These are phyloP conservation scores for Warburgia ugandensis DNA, from an alignment of 164 flowering plant genomes.

Conservation along the genomic window DNA sequence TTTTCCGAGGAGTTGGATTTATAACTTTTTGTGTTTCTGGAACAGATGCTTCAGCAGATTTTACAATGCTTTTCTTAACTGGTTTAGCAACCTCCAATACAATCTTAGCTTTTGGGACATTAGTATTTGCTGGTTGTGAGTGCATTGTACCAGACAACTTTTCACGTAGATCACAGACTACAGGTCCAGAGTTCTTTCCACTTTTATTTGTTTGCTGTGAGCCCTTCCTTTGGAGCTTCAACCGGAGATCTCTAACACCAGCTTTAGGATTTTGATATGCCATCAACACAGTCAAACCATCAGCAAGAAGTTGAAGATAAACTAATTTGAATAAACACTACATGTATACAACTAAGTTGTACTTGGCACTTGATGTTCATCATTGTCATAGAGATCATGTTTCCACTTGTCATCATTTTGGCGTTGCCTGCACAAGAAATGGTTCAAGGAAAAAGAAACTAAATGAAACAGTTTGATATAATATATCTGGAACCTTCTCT, in stretches of 20 bases:
- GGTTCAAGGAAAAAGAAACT: background rate
- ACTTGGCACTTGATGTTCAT: slow-evolving; percentile 48
- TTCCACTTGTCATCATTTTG: slow-evolving; percentile 86
- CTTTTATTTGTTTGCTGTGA: slow-evolving; percentile 34
- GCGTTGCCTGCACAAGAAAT: slow-evolving; percentile 56
- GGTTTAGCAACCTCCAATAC: slow-evolving; percentile 33
- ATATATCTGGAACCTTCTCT: no score
- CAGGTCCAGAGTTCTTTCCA: slow-evolving; percentile 36
- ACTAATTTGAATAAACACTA: background rate
- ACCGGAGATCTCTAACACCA: slow-evolving; percentile 72
- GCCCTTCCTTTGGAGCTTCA: slow-evolving; percentile 75
- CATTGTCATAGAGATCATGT: slow-evolving; percentile 73
- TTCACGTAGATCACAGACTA: slow-evolving; percentile 75
- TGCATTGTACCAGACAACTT: slow-evolving; percentile 69
- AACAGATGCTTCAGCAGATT: slow-evolving; percentile 31
- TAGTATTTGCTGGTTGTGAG: slow-evolving; percentile 38
- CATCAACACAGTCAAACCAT: slow-evolving; percentile 24
- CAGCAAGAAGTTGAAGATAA: slow-evolving; percentile 5
- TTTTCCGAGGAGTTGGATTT: slow-evolving; percentile 34
- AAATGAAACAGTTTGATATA: background rate
- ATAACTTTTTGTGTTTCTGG: slow-evolving; percentile 35
- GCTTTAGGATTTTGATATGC: slow-evolving; percentile 43
- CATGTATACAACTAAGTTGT: slow-evolving; percentile 18
- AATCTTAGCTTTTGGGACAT: slow-evolving; percentile 40
- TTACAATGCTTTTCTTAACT: slow-evolving; percentile 37